Evolutionary conservation across 208 protist genomes (phyloP), one percentile per base, ranked within the genome.

Genomic region (Trypanosoma vivax): DNA sequence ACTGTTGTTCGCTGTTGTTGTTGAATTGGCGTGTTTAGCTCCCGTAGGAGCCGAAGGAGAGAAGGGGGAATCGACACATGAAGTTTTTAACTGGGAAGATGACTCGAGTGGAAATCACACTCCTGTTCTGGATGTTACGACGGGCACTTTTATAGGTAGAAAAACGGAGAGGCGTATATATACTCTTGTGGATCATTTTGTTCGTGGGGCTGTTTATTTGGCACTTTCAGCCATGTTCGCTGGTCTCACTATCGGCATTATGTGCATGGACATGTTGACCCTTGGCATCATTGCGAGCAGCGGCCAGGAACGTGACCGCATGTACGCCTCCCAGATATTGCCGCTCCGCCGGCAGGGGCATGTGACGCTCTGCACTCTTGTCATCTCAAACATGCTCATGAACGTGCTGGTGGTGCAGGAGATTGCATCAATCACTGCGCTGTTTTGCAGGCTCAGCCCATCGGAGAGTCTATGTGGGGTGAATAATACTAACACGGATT

Each of bases 361-460:
- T 68, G 74, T 78, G 58, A 91, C 87, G 21, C 65, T 94, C 18
- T 94, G 78, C 55, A 91, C 87, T 13, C 68, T 94, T 21, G 84
- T 94, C 58, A 61, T 94, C 1, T 77, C 78, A 16, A 94, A 94
- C 54, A 94, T 94, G 81, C 67, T 91, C 2, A 73, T 73, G 55
- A 94, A 94, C 46, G 82, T 89, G 3, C 63, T 94, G 9, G 84
- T 94, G 47, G 87, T 88, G 30, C 78, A 94, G 54, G 70, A 91
- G 61, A 76, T 88, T 33, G 59, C 49, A 31, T 47, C 43, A 9
- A 53, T 86, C n/a, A 74, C 83, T 31, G 69, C 77, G 16, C 47
- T 73, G 2, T 42, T 87, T n/a, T 60, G 74, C 49, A 62, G 72
- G 3, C 55, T 83, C 21, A 50, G 62, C 11, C 3, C 0, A 57